Evolutionary conservation across 164 flowering plant genomes (phyloP).

Genomic region (Tinospora cordifolia): DNA sequence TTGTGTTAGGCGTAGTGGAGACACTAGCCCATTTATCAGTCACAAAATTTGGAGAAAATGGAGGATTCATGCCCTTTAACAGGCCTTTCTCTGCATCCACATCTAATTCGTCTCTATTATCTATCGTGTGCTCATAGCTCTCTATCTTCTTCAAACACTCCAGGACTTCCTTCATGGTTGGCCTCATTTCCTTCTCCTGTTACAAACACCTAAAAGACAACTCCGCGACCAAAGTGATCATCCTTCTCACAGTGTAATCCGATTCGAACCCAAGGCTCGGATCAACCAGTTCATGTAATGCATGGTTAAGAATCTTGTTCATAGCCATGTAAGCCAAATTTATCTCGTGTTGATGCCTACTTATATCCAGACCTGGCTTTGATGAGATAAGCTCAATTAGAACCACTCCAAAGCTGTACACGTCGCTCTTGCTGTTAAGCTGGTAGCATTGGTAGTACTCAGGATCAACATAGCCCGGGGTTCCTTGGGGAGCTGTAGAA

Average conservation of each 20-base stretch:
- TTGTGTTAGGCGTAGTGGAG: slow-evolving; percentile 27
- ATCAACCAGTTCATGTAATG: slow-evolving; percentile 57
- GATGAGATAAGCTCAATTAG: slow-evolving; percentile 66
- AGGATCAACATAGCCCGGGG: slow-evolving; percentile 80
- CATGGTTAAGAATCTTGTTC: slow-evolving; percentile 42
- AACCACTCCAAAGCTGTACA: slow-evolving; percentile 72
- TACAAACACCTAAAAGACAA: slow-evolving; percentile 65
- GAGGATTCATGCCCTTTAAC: slow-evolving; percentile 26
- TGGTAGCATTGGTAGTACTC: slow-evolving; percentile 69
- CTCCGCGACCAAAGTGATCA: slow-evolving; percentile 51
- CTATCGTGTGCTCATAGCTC: slow-evolving; percentile 7
- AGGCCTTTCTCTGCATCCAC: slow-evolving; percentile 25
- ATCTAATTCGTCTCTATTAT: slow-evolving; percentile 26
- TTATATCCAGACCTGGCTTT: slow-evolving; percentile 60
- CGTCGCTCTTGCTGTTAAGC: slow-evolving; percentile 63
- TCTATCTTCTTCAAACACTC: slow-evolving; percentile 27
- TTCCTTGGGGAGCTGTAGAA: slow-evolving; percentile 76
- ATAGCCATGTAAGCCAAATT: slow-evolving; percentile 54
- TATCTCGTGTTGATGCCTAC: slow-evolving; percentile 56
- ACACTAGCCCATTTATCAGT: slow-evolving; percentile 28
- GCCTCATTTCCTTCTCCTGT: slow-evolving; percentile 48
- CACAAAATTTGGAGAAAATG: slow-evolving; percentile 40
- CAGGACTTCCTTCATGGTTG: slow-evolving; percentile 48
- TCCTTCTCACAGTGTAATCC: slow-evolving; percentile 27
- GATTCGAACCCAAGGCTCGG: slow-evolving; percentile 39